Evolutionary conservation across 305 asterid genomes (phyloP).

Genomic region (Vinca major): DNA sequence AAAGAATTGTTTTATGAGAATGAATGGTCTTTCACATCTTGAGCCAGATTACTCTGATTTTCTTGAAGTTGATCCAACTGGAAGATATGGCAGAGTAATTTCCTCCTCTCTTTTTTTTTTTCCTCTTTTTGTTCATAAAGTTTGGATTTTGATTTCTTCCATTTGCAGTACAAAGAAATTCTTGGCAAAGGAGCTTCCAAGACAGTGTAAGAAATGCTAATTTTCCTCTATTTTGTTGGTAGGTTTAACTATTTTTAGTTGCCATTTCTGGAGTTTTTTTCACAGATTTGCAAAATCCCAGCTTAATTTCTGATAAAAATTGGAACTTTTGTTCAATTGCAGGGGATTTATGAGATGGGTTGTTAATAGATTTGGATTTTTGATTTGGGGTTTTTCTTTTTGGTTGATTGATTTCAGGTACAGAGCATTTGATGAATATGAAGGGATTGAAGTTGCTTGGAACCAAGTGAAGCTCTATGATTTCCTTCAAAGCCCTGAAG

Average conservation of each 20-base stretch:
- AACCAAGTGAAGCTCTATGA: conserved; percentile 73
- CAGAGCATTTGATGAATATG: conserved; percentile 77
- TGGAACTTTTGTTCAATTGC: conserved; percentile 1
- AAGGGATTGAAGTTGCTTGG: conserved; percentile 91
- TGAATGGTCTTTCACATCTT: conserved; percentile 46
- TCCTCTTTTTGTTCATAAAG: conserved; percentile 7
- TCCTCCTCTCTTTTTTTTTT: not conserved
- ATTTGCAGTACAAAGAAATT: conserved; percentile 59
- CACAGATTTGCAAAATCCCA: conserved; percentile 7
- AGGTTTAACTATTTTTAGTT: not conserved
- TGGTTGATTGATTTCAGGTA: conserved; percentile 36
- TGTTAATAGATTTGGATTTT: conserved; percentile 5
- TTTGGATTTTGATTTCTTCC: conserved; percentile 2
- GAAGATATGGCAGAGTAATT: conserved; percentile 76
- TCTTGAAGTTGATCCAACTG: conserved; percentile 79
- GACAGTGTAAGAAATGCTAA: conserved; percentile 51
- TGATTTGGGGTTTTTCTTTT: conserved; percentile 14
- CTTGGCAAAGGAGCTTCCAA: conserved; percentile 89
- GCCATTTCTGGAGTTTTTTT: conserved; percentile 11
- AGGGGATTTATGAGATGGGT: conserved; percentile 1
- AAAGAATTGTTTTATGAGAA: conserved; percentile 6
- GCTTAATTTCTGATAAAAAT: not conserved
- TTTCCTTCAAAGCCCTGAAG: conserved; percentile 68
- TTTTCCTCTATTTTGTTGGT: not conserved
- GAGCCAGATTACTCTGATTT: conserved; percentile 51